Base-by-base conservation (phyloP, 1,284 basidiomycete genomes). In the Cutaneotrichosporon sp. region DNA sequence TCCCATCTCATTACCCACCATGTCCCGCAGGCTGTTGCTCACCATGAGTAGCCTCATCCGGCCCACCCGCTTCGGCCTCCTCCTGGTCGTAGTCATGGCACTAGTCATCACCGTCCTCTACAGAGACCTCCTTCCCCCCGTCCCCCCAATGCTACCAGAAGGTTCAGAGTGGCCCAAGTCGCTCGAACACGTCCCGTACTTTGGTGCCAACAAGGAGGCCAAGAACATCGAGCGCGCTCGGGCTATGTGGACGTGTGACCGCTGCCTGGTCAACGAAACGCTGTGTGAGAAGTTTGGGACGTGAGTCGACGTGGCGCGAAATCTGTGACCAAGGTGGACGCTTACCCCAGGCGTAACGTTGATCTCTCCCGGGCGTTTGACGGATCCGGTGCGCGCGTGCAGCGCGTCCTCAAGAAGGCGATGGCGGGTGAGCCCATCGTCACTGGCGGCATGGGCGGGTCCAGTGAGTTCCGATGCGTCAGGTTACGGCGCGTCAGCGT, bases 391-490 rank as follows among this genome's bases (percentile, higher is more conserved):
- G 89, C 89, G 34, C 84, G 94, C 47, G 82, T 97, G 5, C 90
- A 93, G 77, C 85, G 89, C 55, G 87, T 96, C 26, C 83, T 97
- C 53, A 88, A 89, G 75, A 89, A 90, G 75, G 94, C 92, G 4
- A 83, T 97, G 75, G 84, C 88, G 2, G 94, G 93, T 5, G 85
- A 89, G 66, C 92, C 93, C 1, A 86, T 97, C 30, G 95, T 93
- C 9, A 92, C 97, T 71, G 92, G 90, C 72, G 86, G 97, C 42
- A 78, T 97, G 32, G 94, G 94, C 52, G 92, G 94, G 7, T 53
- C 51, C 14, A 53, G 51, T 53, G 31, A 93, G 90, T 69, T 92
- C 97, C 42, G 93, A 92, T 53, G 87, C 92, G 14, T 97, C 38
- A 26, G 38, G 13, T 36, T 13, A 36, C 9, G 36, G 4, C 36